Percentiles rank a stretch among this genome's conserved stretches.
phyloP scores from a whole-genome alignment of 495 filamentous ascomycete genomes.

The Aspergillus sparsus region DNA sequence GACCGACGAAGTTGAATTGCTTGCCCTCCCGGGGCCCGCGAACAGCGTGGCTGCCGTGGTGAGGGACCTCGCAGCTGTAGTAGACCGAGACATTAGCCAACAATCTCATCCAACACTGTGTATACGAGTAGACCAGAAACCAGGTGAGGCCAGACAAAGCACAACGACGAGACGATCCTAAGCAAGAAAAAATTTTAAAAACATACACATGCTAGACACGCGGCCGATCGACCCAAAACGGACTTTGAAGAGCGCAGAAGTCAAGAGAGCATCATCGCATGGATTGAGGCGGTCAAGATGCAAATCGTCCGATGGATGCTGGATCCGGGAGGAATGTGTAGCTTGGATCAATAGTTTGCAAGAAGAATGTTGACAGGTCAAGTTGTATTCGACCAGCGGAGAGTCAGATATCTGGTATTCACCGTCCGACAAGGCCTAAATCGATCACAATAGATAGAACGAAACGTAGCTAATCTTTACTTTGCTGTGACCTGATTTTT shows the following conservation, averaged over 20 bases:
- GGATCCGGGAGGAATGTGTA: conserved; percentile 20
- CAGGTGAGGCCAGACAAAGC: not conserved
- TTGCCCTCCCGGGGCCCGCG: conserved; percentile 39
- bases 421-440: not conserved
- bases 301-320: conserved; percentile 10
- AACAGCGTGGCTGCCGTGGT: conserved; percentile 44
- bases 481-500: not conserved
- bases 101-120: not conserved
- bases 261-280: conserved; percentile 11
- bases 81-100: conserved; percentile 26
- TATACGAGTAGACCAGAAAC: not conserved
- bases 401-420: conserved; percentile 3
- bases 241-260: not conserved
- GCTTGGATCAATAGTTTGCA: conserved; percentile 22
- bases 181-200: conserved; percentile 6
- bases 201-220: conserved; percentile 15
- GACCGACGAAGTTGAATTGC: conserved; percentile 36
- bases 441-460: not conserved
- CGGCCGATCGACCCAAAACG: not conserved
- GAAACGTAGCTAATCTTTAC: not conserved
- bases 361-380: conserved; percentile 26
- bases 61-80: conserved; percentile 28
- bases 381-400: conserved; percentile 11
- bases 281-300: conserved; percentile 12
- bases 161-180: not conserved